Percentiles rank a stretch among this genome's conserved stretches.
phyloP scores from a whole-genome alignment of 768 basidiomycete genomes.

The Hypholoma sublateritium region DNA sequence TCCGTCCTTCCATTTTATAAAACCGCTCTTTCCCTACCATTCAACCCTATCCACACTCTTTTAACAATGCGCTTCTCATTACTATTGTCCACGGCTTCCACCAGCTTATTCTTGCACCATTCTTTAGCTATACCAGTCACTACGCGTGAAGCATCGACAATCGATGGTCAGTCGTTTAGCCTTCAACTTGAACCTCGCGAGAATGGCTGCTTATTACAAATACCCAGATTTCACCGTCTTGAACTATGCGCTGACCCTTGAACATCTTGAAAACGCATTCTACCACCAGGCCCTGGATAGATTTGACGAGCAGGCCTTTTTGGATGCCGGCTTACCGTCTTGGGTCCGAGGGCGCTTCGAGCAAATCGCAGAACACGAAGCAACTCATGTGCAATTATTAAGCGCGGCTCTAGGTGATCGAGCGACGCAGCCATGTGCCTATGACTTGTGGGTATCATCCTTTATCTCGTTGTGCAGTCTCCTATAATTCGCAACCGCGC shows the following conservation, averaged over 20 bases:
- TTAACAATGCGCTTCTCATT: no score
- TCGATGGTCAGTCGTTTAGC: no score
- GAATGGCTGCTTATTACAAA: neutral
- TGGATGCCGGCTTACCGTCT: conserved; percentile 43
- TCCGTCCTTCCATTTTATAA: no score
- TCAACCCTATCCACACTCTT: no score
- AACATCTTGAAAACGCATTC: neutral
- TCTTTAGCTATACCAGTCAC: conserved; percentile 1
- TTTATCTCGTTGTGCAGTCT: neutral
- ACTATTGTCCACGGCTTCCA: no score
- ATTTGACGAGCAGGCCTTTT: conserved; percentile 33
- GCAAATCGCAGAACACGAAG: conserved; percentile 52
- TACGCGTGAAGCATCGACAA: no score
- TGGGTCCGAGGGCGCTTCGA: conserved; percentile 47
- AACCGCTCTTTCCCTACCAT: no score
- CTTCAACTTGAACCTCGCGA: neutral
- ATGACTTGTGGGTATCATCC: neutral
- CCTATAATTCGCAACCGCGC: neutral
- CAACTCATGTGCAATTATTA: conserved; percentile 45
- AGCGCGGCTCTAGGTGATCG: conserved; percentile 40
- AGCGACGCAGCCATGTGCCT: conserved; percentile 7
- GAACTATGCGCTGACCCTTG: neutral
- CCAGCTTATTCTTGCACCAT: no score
- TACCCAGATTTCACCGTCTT: neutral
- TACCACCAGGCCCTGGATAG: neutral